Evolutionary conservation across 106 monocot species (phyloP).

Genomic region (Apostasia shenzhenica): DNA sequence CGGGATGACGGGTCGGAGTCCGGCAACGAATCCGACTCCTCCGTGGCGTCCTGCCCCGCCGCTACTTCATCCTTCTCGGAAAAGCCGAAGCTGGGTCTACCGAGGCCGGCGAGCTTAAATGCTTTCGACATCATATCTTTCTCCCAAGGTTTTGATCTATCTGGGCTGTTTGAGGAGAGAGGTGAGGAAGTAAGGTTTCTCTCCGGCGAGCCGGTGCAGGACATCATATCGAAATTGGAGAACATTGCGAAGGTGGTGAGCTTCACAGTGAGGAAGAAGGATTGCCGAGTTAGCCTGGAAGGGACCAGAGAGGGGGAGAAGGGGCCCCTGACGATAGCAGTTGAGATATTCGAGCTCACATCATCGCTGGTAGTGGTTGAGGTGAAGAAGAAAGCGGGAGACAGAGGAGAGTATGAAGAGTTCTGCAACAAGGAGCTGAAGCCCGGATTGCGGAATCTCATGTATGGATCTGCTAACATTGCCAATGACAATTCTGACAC

Average conservation of each 20-base stretch:
- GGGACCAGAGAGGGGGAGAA: slow-evolving; percentile 38
- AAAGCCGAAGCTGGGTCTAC: slow-evolving; percentile 1
- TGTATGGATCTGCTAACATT: background rate
- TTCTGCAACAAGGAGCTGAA: slow-evolving; percentile 11
- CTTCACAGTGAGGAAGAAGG: slow-evolving; percentile 31
- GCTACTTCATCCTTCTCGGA: background rate
- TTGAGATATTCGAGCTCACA: slow-evolving; percentile 36
- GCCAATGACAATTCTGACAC: too few relatives aligned
- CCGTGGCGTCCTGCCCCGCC: slow-evolving; percentile 7
- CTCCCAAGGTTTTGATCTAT: slow-evolving; percentile 10
- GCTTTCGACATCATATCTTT: slow-evolving; percentile 18
- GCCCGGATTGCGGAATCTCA: slow-evolving; percentile 3
- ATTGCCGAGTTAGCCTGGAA: slow-evolving; percentile 36
- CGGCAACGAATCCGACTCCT: slow-evolving; percentile 20
- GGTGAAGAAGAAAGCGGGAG: slow-evolving; percentile 20
- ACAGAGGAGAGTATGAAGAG: slow-evolving; percentile 9
- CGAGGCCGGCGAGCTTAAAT: slow-evolving; percentile 14
- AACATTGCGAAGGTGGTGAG: slow-evolving; percentile 10
- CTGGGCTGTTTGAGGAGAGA: slow-evolving; percentile 16
- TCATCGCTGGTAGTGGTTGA: slow-evolving; percentile 29
- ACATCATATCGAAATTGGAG: slow-evolving; percentile 9
- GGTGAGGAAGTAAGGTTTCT: slow-evolving; percentile 12
- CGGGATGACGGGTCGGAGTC: slow-evolving; percentile 12
- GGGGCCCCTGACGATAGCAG: slow-evolving; percentile 32
- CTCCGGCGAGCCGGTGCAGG: slow-evolving; percentile 6